Base-by-base conservation (phyloP, 176 grass and related monocot species). In the Tillandsia leiboldiana region DNA sequence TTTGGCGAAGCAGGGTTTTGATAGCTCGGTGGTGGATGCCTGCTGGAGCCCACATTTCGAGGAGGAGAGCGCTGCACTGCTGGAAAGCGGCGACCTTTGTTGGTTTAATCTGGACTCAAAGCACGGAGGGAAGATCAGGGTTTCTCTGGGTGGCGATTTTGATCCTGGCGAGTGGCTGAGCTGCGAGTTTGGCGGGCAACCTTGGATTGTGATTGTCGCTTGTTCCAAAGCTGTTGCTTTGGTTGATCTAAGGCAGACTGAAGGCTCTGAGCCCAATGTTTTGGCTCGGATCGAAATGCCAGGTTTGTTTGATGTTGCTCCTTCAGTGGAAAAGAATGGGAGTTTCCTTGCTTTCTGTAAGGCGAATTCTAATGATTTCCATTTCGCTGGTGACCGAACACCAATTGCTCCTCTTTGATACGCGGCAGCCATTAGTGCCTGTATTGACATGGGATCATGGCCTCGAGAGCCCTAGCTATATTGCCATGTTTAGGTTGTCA, bases 321-420 rank as follows among this genome's bases (percentile, higher is more conserved):
- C 69, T 56, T 83, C 81, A 49, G 72, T 73, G 9, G 63, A 72
- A 10, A 86, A 14, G 53, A 73, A n/a, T 3, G 79, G 87, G 26
- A 59, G 58, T 51, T 87, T 87, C 71, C 68, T 90, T 72, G 89
- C 84, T 70, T 97, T 97, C 77, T 92, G 89, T 71, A 87, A 79
- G 74, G 84, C 84, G 12, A 65, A 61, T 20, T 92, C 79, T 74
- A 81, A 88, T 77, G 61, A 90, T 87, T 87, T 83, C 51, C 82
- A 87, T 75, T 71, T 85, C 89, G 10, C 77, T 85, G 33, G 78
- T 83, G 53, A 87, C 93, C 20, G 62, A 89, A 56, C 68, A 22
- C 64, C 82, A 65, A 67, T 74, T 97, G 79, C 74, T 90, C 14
- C 67, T 97, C 18, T 76, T 92, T 77, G 89, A 97, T 79, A 53